Evolutionary conservation across 345 rosid genomes (phyloP), one percentile per base, ranked within the genome.

Genomic region (Heritiera fomes): DNA sequence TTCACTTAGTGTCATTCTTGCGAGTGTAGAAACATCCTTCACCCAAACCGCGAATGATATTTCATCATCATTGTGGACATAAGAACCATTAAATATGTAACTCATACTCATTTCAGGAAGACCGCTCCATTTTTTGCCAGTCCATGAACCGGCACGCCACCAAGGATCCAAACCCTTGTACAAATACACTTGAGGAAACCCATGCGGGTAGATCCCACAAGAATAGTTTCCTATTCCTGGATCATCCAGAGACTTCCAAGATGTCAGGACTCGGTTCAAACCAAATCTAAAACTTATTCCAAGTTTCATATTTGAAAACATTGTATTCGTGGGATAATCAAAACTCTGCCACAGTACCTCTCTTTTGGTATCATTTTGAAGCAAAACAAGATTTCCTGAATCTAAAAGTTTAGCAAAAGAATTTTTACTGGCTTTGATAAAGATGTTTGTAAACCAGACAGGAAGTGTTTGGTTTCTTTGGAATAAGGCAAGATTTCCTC

Each of bases 61-160:
- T 83, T 89, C 95, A 32, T 78, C 83, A 0, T 40, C 65, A 23
- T 55, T 82, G 15, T 60, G 77, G 46, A 87, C 84, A 74, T 63
- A 83, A 0, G 74, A 81, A 34, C 73, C 28, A 45, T 81, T 83
- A 38, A 79, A 88, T 52, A 87, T 89, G 38, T 34, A 34, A 34
- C 38, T 34, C 38, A 34, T 34, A 1, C 38, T 76, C 94, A 92
- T 90, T 70, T 82, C 87, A 7, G 94, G 97, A 14, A 94, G 86
- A 17, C 94, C 94, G 66, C 85, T 91, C 97, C 88, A 91, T 78
- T 90, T 85, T 14, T 59, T 75, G 7, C 93, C 91, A 6, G 88
- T 90, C 94, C 93, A 87, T 15, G 90, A 78, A 3, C 95, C 95
- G 11, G 71, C 79, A 45, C 97, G 89, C 91, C 90, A 91, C 76